A percentile compares a stretch with the other conserved stretches of the same genome.
phyloP scores from a whole-genome alignment of 2,329 filamentous ascomycete genomes.

The Colletotrichum caudatum region DNA sequence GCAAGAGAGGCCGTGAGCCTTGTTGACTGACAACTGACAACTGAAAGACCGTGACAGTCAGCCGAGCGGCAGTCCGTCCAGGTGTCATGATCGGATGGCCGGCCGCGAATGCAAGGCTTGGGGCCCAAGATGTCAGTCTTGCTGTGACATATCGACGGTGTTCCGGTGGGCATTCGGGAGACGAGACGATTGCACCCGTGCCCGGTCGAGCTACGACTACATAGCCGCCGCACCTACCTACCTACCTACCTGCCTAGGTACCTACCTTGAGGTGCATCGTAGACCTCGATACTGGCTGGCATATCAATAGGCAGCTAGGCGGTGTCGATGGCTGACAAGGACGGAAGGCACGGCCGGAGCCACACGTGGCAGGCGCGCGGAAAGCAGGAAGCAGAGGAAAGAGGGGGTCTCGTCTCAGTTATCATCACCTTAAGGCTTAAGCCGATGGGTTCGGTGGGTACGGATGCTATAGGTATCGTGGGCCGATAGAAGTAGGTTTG shows the following conservation, averaged over 20 bases:
- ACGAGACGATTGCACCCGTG: constrained; percentile 39
- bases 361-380: constrained; percentile 19
- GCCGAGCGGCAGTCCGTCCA: neutral
- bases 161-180: constrained; percentile 13
- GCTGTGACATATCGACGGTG: constrained; percentile 20
- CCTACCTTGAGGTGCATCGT: too few species aligned
- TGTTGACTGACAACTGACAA: too few species aligned
- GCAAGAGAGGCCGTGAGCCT: neutral
- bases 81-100: constrained; percentile 11
- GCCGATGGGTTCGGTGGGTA: constrained; percentile 1
- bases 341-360: constrained; percentile 3
- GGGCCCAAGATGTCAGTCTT: constrained; percentile 12
- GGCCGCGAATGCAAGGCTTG: constrained; percentile 5
- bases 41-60: neutral
- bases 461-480: too few species aligned
- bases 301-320: too few species aligned
- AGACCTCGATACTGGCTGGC: too few species aligned
- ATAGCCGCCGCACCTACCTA: too few species aligned
- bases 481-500: too few species aligned
- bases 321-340: too few species aligned
- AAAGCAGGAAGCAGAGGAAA: constrained; percentile 1
- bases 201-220: neutral
- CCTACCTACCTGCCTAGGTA: too few species aligned
- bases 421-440: neutral
- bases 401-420: neutral